Base-by-base conservation (phyloP, 345 rosid species). In the Triadica sebifera region DNA sequence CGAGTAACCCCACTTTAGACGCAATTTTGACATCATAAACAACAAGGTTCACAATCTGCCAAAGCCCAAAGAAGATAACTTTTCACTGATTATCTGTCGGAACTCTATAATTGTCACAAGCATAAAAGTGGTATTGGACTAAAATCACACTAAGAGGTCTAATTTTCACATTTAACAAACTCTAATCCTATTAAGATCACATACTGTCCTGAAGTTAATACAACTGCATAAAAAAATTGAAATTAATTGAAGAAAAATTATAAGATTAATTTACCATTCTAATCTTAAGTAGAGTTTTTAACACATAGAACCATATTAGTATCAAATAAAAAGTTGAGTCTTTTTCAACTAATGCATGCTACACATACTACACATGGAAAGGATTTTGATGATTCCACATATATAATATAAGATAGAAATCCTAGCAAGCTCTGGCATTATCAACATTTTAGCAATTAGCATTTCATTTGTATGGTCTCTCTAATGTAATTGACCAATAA, bases 381-480 rank as follows among this genome's bases (percentile, higher is more conserved):
- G 45, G 9, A 29, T 20, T 34, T 22, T 66, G 38, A 67, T 12
- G 22, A 17, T 3, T 12, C 24, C 41, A 25, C 45, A 13, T 15
- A 50, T 7, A 67, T 50, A 69, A 37, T 34, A 11, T 52, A 34
- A 68, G 56, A 17, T n/a, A 69, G 0, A 19, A 51, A 34, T 16
- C 60, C 25, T 37, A 52, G 58, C 43, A 51, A 8, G 24, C 47
- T 52, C 60, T 52, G 15, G 45, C 24, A 49, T 49, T 7, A 16
- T 51, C 15, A 53, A 69, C 25, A 52, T 51, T 69, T 69, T 17
- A 64, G 25, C 60, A 38, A 25, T 51, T 66, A 49, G 29, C 53
- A 50, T 24, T 17, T 19, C n/a, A 46, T 51, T 11, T 19, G 50
- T 65, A 65, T 49, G 34, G 4, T 22, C 5, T 22, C 12, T 12